Conservation (phyloP, 202 grass and related monocot genomes). For the Schoenoplectus triqueter region DNA sequence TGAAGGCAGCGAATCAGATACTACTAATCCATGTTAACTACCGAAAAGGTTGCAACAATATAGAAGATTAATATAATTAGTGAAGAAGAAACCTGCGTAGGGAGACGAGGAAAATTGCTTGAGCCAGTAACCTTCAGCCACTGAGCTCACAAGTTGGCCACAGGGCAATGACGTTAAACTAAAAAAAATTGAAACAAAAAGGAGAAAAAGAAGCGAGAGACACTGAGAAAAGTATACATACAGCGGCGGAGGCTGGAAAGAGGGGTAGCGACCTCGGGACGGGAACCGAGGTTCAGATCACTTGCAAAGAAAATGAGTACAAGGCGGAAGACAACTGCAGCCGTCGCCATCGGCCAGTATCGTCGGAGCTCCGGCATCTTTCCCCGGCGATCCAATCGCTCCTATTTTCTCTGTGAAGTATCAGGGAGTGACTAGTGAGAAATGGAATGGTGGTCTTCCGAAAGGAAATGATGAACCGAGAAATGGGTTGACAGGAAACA, state of each 20-base stretch:
- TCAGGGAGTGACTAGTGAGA: background rate
- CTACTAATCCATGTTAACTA: background rate
- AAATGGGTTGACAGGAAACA: background rate
- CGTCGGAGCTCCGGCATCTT: constrained; percentile 58
- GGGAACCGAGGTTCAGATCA: constrained; percentile 81
- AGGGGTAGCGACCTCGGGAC: constrained; percentile 88
- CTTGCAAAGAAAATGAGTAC: constrained; percentile 65
- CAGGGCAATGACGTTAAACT: constrained; percentile 13
- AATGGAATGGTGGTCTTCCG: background rate
- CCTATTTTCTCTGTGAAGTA: background rate
- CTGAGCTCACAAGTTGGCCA: constrained; percentile 40
- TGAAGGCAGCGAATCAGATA: background rate
- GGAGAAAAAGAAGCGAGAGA: background rate
- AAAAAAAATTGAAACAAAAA: background rate
- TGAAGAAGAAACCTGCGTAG: constrained; percentile 60
- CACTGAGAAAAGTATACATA: constrained; percentile 44
- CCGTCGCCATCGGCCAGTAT: constrained; percentile 62
- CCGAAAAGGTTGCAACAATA: background rate
- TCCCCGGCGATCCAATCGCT: background rate
- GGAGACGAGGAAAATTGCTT: constrained; percentile 87
- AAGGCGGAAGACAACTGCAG: constrained; percentile 75
- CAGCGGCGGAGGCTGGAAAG: constrained; percentile 84
- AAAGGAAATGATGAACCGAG: background rate
- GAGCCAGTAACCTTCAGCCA: constrained; percentile 96
- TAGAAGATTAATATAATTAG: background rate